These are phyloP conservation scores for Fusarium anthophilum DNA, from an alignment of 2,329 filamentous ascomycete genomes.

Conservation along the genomic window DNA sequence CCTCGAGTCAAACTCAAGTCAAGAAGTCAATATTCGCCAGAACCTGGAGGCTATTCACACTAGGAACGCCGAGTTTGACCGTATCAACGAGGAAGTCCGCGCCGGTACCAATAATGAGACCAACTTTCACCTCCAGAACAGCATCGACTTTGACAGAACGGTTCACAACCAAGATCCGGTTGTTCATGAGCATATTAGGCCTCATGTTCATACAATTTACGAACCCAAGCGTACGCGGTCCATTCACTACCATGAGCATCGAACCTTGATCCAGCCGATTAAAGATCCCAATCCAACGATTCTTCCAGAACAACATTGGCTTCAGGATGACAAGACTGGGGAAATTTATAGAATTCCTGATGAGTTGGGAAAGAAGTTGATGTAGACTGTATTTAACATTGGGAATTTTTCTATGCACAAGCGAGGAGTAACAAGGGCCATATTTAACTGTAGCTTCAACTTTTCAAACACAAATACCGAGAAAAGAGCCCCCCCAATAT, in stretches of 20 bases:
- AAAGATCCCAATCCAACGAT: slow-evolving; percentile 34
- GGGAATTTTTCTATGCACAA: not conserved
- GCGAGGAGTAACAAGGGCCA: not conserved
- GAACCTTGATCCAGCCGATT: slow-evolving; percentile 36
- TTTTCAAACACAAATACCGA: not conserved
- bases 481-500: not conserved
- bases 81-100: slow-evolving; percentile 20
- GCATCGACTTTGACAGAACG: slow-evolving; percentile 33
- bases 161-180: slow-evolving; percentile 26
- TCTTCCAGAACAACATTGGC: slow-evolving; percentile 36
- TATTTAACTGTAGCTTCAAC: not conserved
- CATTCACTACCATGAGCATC: slow-evolving; percentile 39
- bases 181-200: slow-evolving; percentile 27
- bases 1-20: not conserved
- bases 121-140: slow-evolving; percentile 23
- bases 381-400: not conserved
- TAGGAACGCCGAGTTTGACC: slow-evolving; percentile 15
- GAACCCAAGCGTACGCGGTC: slow-evolving; percentile 35
- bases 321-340: slow-evolving; percentile 36
- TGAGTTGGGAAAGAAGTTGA: slow-evolving; percentile 26
- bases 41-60: not conserved
- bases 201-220: slow-evolving; percentile 36
- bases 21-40: not conserved
- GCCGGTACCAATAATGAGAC: slow-evolving; percentile 2
- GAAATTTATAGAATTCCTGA: slow-evolving; percentile 42